phyloP scores from a whole-genome alignment of 2,329 filamentous ascomycete species.

The Plenodomus tracheiphilus region DNA sequence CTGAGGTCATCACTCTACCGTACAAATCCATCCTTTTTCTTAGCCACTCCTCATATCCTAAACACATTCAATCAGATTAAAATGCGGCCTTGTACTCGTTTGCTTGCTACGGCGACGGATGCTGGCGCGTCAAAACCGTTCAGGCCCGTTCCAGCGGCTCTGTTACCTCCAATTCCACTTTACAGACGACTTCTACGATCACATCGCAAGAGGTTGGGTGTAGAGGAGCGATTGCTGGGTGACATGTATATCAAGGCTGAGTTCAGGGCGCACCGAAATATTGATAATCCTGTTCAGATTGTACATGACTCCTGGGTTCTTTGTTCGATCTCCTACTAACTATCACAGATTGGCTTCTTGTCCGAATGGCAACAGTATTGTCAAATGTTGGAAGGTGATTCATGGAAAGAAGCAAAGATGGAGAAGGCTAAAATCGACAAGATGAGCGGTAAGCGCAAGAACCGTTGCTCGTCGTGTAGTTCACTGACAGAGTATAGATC shows the following conservation, averaged over 20 bases:
- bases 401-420: slow-evolving; percentile 82
- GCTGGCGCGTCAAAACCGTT: slow-evolving; percentile 40
- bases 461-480: background rate
- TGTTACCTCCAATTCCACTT: slow-evolving; percentile 84
- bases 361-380: slow-evolving; percentile 97
- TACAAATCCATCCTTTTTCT: slow-evolving; percentile 15
- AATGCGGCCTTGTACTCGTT: slow-evolving; percentile 36
- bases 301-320: slow-evolving; percentile 63
- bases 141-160: slow-evolving; percentile 59
- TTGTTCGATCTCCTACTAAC: slow-evolving; percentile 7
- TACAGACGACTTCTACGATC: slow-evolving; percentile 86
- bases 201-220: slow-evolving; percentile 76
- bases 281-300: slow-evolving; percentile 91
- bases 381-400: slow-evolving; percentile 84
- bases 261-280: slow-evolving; percentile 78
- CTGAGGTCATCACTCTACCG: slow-evolving; percentile 31
- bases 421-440: slow-evolving; percentile 84
- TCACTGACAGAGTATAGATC: slow-evolving; percentile 60
- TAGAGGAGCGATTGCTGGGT: slow-evolving; percentile 77
- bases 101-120: slow-evolving; percentile 42
- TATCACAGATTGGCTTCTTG: slow-evolving; percentile 83
- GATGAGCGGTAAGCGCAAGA: slow-evolving; percentile 75
- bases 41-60: slow-evolving; percentile 3
- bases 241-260: slow-evolving; percentile 94
- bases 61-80: no score